Percentiles rank a stretch among this genome's conserved stretches.
phyloP scores from a whole-genome alignment of 2,329 filamentous ascomycete species.

The Ascochyta clinopodiicola region DNA sequence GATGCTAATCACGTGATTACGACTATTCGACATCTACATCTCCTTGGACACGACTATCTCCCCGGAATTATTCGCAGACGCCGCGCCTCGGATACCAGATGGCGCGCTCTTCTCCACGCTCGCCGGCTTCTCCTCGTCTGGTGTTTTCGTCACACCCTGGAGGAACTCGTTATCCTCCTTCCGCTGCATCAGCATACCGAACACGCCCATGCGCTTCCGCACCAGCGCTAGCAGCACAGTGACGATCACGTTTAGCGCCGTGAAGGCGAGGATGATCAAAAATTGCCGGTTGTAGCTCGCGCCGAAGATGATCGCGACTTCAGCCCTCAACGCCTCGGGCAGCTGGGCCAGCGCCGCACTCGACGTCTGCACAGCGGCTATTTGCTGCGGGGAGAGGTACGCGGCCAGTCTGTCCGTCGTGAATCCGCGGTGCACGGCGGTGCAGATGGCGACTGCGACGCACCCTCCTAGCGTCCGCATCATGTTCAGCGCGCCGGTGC shows the following conservation, averaged over 20 bases:
- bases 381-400: constrained; percentile 32
- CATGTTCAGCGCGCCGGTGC: constrained; percentile 42
- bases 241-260: constrained; percentile 33
- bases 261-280: constrained; percentile 37
- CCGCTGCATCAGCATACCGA: constrained; percentile 27
- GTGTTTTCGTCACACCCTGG: constrained; percentile 5
- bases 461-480: constrained; percentile 41
- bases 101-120: background rate
- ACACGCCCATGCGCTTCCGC: constrained; percentile 33
- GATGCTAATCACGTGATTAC: too few species aligned
- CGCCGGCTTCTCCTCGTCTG: constrained; percentile 1
- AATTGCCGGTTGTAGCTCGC: constrained; percentile 43
- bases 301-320: constrained; percentile 37
- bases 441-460: constrained; percentile 41
- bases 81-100: background rate
- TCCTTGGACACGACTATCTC: too few species aligned
- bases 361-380: constrained; percentile 27
- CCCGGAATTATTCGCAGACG: too few species aligned
- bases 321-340: constrained; percentile 19
- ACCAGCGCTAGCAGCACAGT: constrained; percentile 25
- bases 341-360: constrained; percentile 24
- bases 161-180: constrained; percentile 37
- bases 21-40: too few species aligned
- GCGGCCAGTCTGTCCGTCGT: constrained; percentile 22
- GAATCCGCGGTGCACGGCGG: constrained; percentile 35